These are phyloP conservation scores for Fusarium secorum DNA, from an alignment of 2,329 filamentous ascomycete species.

Conservation along the genomic window DNA sequence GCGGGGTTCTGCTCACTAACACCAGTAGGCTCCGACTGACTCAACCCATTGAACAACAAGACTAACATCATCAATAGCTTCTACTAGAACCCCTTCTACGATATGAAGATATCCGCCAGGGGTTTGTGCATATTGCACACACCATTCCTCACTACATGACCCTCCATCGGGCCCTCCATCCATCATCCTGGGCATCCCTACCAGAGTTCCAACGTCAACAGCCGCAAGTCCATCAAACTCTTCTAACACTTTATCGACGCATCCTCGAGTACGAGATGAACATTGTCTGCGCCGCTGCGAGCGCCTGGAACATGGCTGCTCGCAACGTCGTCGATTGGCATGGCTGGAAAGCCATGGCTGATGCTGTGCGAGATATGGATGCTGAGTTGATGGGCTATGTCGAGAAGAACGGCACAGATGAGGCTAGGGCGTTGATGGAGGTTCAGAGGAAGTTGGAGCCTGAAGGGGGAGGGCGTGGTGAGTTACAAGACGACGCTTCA, in stretches of 20 bases:
- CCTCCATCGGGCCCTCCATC: constrained; percentile 40
- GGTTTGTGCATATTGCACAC: constrained; percentile 45
- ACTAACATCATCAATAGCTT: constrained; percentile 36
- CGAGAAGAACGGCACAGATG: constrained; percentile 26
- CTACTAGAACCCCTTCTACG: constrained; percentile 48
- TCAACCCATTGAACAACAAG: background rate
- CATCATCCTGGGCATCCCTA: constrained; percentile 37
- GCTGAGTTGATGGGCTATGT: constrained; percentile 37
- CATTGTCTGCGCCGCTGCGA: constrained; percentile 49
- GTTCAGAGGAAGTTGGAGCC: constrained; percentile 19
- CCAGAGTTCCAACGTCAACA: constrained; percentile 36
- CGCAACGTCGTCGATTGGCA: constrained; percentile 50
- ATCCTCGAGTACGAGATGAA: constrained; percentile 53
- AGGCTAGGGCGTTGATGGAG: constrained; percentile 26
- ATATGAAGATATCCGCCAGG: constrained; percentile 43
- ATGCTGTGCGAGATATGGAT: constrained; percentile 42
- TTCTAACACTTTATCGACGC: constrained; percentile 44
- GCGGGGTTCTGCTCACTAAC: constrained; percentile 49
- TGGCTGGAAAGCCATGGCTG: constrained; percentile 40
- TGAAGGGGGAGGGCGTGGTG: constrained; percentile 20
- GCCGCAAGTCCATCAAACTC: constrained; percentile 30
- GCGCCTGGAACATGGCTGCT: constrained; percentile 48
- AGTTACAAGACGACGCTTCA: background rate
- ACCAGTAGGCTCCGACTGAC: constrained; percentile 41
- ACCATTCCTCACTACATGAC: constrained; percentile 49